phyloP scores from a whole-genome alignment of 2,329 filamentous ascomycete genomes.

The Penicillium sp. region DNA sequence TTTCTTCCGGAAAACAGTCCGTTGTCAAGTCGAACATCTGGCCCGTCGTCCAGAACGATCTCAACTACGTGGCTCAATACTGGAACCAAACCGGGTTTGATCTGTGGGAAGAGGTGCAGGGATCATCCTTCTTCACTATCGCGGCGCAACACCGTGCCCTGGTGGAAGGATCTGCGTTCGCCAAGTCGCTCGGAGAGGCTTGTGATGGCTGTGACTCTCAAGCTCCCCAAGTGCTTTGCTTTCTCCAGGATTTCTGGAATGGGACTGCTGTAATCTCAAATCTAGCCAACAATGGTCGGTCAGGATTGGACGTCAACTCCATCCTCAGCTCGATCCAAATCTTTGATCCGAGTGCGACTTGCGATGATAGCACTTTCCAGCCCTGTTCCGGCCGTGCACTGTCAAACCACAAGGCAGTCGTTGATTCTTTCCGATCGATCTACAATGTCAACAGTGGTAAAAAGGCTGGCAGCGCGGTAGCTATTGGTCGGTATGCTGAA shows the following conservation, averaged over 20 bases:
- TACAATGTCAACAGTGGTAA: conserved; percentile 73
- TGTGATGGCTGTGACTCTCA: conserved; percentile 65
- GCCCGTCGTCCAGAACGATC: conserved; percentile 16
- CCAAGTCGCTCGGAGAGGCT: conserved; percentile 64
- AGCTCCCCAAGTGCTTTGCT: conserved; percentile 73
- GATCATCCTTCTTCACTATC: conserved; percentile 22
- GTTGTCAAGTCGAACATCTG: conserved; percentile 12
- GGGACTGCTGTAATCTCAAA: conserved; percentile 59
- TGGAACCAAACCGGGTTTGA: conserved; percentile 24
- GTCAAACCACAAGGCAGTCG: conserved; percentile 74
- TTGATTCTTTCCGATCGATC: conserved; percentile 73
- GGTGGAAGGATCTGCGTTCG: conserved; percentile 64
- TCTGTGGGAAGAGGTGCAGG: conserved; percentile 18
- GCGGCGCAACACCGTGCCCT: conserved; percentile 29
- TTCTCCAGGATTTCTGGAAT: conserved; percentile 75
- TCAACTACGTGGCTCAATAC: conserved; percentile 20
- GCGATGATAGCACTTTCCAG: conserved; percentile 74
- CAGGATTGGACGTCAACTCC: conserved; percentile 73
- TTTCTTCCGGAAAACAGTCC: conserved; percentile 8
- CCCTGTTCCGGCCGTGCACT: conserved; percentile 71
- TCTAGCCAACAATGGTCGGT: conserved; percentile 71
- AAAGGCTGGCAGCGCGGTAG: conserved; percentile 61
- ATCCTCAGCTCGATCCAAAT: conserved; percentile 68
- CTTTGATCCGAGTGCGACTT: conserved; percentile 69
- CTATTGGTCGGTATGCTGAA: conserved; percentile 70